Percentiles rank a stretch among this genome's conserved stretches.
phyloP scores from a whole-genome alignment of 1,284 basidiomycete species.

The Omphalotus olearius region DNA sequence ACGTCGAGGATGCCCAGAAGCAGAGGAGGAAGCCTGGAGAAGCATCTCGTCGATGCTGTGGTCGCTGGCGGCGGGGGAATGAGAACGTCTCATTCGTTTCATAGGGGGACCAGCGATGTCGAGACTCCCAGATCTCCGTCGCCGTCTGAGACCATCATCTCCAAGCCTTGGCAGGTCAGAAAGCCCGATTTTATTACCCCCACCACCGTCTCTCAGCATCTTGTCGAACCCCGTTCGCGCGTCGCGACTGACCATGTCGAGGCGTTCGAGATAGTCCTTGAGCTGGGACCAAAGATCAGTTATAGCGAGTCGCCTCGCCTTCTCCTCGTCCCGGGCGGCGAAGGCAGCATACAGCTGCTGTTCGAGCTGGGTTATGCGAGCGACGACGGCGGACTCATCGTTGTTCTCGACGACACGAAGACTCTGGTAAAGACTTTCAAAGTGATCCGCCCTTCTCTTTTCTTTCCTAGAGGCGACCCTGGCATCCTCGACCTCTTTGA shows the following conservation, averaged over 20 bases:
- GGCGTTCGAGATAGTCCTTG: constrained; percentile 40
- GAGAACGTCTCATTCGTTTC: too few species aligned
- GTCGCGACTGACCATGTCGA: constrained; percentile 46
- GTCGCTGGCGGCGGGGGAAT: too few species aligned
- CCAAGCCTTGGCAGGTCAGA: constrained; percentile 23
- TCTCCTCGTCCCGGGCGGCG: constrained; percentile 51
- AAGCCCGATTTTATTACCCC: constrained; percentile 32
- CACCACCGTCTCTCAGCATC: constrained; percentile 40
- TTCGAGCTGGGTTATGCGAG: background rate
- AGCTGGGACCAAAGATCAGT: constrained; percentile 52
- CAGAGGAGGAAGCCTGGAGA: too few species aligned
- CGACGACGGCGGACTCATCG: background rate
- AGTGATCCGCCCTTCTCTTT: constrained; percentile 13
- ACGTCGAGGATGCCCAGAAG: too few species aligned
- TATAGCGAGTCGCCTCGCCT: constrained; percentile 43
- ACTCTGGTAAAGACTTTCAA: constrained; percentile 9
- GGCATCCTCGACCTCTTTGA: constrained; percentile 10
- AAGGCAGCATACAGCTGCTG: background rate
- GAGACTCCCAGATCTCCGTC: constrained; percentile 6
- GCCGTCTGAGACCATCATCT: background rate
- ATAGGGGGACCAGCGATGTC: background rate
- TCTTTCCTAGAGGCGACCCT: constrained; percentile 8
- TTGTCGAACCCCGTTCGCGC: constrained; percentile 46
- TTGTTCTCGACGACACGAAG: background rate
- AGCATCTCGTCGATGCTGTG: constrained; percentile 8